Conservation (phyloP, 352 stramenopile species). For the Albugo laibachii region DNA sequence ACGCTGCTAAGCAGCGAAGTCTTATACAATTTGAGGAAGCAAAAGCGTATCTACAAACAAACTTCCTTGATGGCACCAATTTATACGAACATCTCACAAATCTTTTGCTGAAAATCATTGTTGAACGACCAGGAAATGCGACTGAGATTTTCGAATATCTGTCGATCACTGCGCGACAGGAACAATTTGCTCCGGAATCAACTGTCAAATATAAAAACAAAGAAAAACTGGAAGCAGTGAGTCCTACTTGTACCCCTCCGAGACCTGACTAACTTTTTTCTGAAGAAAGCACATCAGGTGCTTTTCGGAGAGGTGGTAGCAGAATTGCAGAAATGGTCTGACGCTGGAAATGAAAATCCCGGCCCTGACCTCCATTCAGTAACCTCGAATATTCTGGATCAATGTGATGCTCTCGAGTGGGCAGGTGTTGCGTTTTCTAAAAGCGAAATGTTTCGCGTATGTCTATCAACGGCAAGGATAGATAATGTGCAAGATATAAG, state of each 20-base stretch:
- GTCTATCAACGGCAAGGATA: slow-evolving; percentile 34
- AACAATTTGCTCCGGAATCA: slow-evolving; percentile 13
- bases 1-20: slow-evolving; percentile 4
- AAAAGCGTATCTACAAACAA: slow-evolving; percentile 78
- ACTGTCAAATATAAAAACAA: background rate
- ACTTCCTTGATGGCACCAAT: slow-evolving; percentile 45
- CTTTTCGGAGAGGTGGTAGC: background rate
- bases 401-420: slow-evolving; percentile 73
- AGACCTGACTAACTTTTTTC: background rate
- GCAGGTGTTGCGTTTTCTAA: slow-evolving; percentile 51
- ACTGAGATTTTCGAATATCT: slow-evolving; percentile 76
- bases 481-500: slow-evolving; percentile 28
- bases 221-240: background rate
- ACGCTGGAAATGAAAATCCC: slow-evolving; percentile 11
- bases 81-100: slow-evolving; percentile 76
- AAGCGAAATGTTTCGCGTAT: slow-evolving; percentile 50
- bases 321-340: background rate
- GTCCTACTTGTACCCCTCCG: background rate
- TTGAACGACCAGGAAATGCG: slow-evolving; percentile 71
- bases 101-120: slow-evolving; percentile 69
- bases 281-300: slow-evolving; percentile 18
- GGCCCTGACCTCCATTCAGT: slow-evolving; percentile 1
- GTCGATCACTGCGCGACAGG: slow-evolving; percentile 66
- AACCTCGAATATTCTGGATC: slow-evolving; percentile 44
- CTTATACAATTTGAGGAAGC: slow-evolving; percentile 72